Conservation (phyloP, 768 basidiomycete genomes). For the Leccinum truebloodii region DNA sequence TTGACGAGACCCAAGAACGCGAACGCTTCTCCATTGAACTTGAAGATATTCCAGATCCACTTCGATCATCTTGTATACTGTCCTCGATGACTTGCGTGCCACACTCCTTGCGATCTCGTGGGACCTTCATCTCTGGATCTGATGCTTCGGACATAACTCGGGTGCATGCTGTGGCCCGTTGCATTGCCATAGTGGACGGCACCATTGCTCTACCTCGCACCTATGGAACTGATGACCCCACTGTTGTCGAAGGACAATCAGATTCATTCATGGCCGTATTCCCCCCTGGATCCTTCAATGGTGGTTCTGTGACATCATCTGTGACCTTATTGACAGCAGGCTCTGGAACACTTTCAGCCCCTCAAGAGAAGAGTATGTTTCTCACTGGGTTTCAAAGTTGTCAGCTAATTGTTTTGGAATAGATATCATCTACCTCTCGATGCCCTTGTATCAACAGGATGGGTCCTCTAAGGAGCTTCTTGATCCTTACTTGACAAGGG, state of each 20-base stretch:
- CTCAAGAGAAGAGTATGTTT: conserved; percentile 59
- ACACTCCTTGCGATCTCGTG: conserved; percentile 22
- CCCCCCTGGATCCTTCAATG: conserved; percentile 60
- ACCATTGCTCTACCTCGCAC: conserved; percentile 28
- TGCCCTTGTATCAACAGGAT: conserved; percentile 41
- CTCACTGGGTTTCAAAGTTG: background rate
- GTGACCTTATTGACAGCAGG: conserved; percentile 71
- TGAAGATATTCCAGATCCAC: conserved; percentile 59
- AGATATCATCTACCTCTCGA: conserved; percentile 64
- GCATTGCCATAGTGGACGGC: conserved; percentile 52
- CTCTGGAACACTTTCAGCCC: conserved; percentile 72
- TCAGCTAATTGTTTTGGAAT: conserved; percentile 6
- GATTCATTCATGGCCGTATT: conserved; percentile 77
- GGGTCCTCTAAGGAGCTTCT: conserved; percentile 40
- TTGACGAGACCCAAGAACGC: conserved; percentile 16
- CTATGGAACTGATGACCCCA: conserved; percentile 24
- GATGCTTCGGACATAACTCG: conserved; percentile 3
- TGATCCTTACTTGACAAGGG: conserved; percentile 56
- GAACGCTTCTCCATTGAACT: conserved; percentile 48
- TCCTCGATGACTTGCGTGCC: conserved; percentile 44
- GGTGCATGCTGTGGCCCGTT: conserved; percentile 40
- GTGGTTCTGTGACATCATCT: conserved; percentile 48
- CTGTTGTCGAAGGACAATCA: conserved; percentile 22
- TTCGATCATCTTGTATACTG: conserved; percentile 57
- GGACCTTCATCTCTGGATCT: conserved; percentile 17